A percentile compares a stretch with the other conserved stretches of the same genome.
These are phyloP conservation scores for Rugosomyces carneus DNA, from an alignment of 1,284 basidiomycete species.

Conservation along the genomic window DNA sequence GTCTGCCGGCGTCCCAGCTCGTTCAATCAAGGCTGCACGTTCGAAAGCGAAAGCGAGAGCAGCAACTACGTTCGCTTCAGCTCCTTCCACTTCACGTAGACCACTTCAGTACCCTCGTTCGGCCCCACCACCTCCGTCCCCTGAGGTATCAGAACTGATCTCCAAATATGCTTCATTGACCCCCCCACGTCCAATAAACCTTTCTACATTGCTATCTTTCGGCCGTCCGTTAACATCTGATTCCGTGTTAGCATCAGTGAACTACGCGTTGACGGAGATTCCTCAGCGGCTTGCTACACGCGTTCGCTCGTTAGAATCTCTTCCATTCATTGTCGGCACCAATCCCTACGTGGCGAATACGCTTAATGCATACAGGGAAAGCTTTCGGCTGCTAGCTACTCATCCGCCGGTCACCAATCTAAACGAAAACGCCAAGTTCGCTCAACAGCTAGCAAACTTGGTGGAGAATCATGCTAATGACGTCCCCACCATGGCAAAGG, in stretches of 20 bases:
- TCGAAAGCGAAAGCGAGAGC: slow-evolving; percentile 7
- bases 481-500: slow-evolving; percentile 85
- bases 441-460: slow-evolving; percentile 60
- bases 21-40: slow-evolving; percentile 7
- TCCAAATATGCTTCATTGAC: slow-evolving; percentile 46
- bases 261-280: slow-evolving; percentile 66
- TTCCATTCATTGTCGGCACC: slow-evolving; percentile 85
- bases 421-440: slow-evolving; percentile 67
- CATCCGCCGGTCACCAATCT: slow-evolving; percentile 63
- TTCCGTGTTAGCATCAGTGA: slow-evolving; percentile 64
- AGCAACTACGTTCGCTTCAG: slow-evolving; percentile 2
- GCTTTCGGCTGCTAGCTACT: slow-evolving; percentile 69
- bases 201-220: slow-evolving; percentile 65
- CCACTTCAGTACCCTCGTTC: slow-evolving; percentile 20
- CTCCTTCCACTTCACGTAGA: neutral
- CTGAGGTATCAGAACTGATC: slow-evolving; percentile 43
- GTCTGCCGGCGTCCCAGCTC: neutral
- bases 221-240: slow-evolving; percentile 64
- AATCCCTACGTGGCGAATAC: slow-evolving; percentile 82
- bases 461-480: slow-evolving; percentile 82
- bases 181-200: slow-evolving; percentile 57
- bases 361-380: slow-evolving; percentile 67
- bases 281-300: slow-evolving; percentile 69
- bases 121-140: slow-evolving; percentile 28
- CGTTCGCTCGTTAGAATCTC: slow-evolving; percentile 60